phyloP scores from a whole-genome alignment of 768 basidiomycete genomes.

The Lactifluus rugatus region DNA sequence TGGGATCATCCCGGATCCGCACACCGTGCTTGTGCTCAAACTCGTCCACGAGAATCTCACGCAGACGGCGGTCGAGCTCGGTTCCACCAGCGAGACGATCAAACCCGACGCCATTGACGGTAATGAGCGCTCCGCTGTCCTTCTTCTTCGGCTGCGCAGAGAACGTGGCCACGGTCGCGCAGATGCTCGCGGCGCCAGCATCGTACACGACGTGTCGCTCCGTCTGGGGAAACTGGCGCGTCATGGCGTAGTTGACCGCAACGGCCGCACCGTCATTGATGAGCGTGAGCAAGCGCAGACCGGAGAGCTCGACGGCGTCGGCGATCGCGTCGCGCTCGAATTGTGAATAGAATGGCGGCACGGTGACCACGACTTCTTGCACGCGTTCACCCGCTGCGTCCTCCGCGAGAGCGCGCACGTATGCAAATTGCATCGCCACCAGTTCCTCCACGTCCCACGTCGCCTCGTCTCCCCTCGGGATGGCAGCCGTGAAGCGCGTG shows the following conservation, averaged over 20 bases:
- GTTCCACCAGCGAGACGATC: constrained; percentile 69
- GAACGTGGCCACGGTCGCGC: constrained; percentile 71
- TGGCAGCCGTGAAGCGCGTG: constrained; percentile 34
- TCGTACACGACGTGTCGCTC: constrained; percentile 92
- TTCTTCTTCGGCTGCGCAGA: constrained; percentile 36
- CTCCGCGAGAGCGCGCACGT: constrained; percentile 85
- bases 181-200: constrained; percentile 76
- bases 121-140: constrained; percentile 51
- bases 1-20: constrained; percentile 62
- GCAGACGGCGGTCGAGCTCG: constrained; percentile 74
- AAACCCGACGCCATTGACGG: constrained; percentile 74
- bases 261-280: constrained; percentile 91
- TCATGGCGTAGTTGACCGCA: constrained; percentile 99
- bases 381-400: constrained; percentile 64
- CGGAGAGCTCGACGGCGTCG: constrained; percentile 89
- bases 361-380: constrained; percentile 76
- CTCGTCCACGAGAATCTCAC: constrained; percentile 65
- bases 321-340: constrained; percentile 85
- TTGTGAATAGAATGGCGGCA: constrained; percentile 85
- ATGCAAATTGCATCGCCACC: constrained; percentile 86
- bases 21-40: constrained; percentile 66
- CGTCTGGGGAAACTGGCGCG: constrained; percentile 67
- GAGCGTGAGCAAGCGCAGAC: constrained; percentile 70
- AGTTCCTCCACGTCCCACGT: constrained; percentile 85
- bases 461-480: constrained; percentile 46